Evolutionary conservation across 176 grass and related monocot species (phyloP).

Genomic region (Eragrostis nindensis): DNA sequence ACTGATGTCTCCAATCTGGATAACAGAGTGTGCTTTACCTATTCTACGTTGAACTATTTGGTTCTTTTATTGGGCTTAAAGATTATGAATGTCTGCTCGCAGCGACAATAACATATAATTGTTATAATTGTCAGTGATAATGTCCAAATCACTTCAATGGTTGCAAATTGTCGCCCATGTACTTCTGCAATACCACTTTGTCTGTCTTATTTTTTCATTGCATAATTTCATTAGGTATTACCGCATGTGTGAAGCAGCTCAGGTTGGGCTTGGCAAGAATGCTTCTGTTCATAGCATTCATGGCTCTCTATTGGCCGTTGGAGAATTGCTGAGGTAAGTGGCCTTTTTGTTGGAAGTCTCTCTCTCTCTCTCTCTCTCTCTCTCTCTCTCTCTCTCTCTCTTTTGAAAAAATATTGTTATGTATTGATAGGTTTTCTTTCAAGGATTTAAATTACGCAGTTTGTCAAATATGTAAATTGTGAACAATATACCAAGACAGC

Average conservation of each 20-base stretch:
- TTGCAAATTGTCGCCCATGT: neutral
- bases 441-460: no score
- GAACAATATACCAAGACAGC: slow-evolving; percentile 13
- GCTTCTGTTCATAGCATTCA: slow-evolving; percentile 99
- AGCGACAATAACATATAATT: slow-evolving; percentile 7
- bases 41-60: neutral
- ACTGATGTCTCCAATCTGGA: neutral
- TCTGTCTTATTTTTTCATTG: slow-evolving; percentile 32
- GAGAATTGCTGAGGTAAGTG: slow-evolving; percentile 89
- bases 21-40: neutral
- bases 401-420: no score
- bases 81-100: neutral
- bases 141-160: neutral
- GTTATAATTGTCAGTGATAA: neutral
- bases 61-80: neutral
- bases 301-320: slow-evolving; percentile 93
- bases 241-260: slow-evolving; percentile 98
- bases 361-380: no score
- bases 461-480: slow-evolving; percentile 21
- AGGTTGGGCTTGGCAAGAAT: slow-evolving; percentile 92
- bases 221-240: slow-evolving; percentile 72
- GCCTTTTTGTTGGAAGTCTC: slow-evolving; percentile 12
- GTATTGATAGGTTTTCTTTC: no score
- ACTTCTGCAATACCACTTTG: slow-evolving; percentile 28
- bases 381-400: no score